These are phyloP conservation scores for Coemansia erecta DNA, from an alignment of 192 early-diverging fungal genomes.

Conservation along the genomic window DNA sequence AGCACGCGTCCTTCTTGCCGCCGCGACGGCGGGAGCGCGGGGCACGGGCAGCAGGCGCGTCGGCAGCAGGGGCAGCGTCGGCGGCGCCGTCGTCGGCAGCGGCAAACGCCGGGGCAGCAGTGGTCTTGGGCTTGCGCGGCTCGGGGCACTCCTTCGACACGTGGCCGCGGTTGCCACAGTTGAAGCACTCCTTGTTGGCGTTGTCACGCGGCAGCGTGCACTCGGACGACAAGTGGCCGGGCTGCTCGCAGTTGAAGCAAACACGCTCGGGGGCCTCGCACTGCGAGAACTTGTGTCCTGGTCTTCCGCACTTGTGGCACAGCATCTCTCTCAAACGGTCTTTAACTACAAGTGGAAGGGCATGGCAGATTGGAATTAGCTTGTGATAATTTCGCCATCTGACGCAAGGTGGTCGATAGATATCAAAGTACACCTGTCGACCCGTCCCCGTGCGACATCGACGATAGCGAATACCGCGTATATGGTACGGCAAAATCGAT, in stretches of 20 bases:
- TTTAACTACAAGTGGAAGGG: not conserved
- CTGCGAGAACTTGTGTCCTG: constrained; percentile 26
- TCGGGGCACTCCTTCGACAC: constrained; percentile 45
- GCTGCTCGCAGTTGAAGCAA: constrained; percentile 56
- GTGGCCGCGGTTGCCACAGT: constrained; percentile 52
- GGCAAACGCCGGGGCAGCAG: constrained; percentile 4
- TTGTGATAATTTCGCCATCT: not conserved
- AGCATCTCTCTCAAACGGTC: constrained; percentile 25
- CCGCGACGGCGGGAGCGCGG: not conserved
- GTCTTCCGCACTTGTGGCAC: constrained; percentile 46
- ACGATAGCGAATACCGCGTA: too few relatives aligned
- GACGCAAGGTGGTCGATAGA: too few relatives aligned
- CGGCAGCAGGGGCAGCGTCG: not conserved
- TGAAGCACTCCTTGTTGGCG: constrained; percentile 52
- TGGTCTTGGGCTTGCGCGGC: constrained; percentile 14
- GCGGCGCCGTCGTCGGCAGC: constrained; percentile 4
- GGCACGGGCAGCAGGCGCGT: not conserved
- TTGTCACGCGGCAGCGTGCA: constrained; percentile 43
- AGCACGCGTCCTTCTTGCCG: constrained; percentile 3
- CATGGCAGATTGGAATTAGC: not conserved
- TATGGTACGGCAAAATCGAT: too few relatives aligned
- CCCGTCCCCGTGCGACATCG: too few relatives aligned
- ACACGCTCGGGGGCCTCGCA: constrained; percentile 16
- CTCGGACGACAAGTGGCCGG: constrained; percentile 42
- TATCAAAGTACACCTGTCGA: too few relatives aligned